Evolutionary conservation across 2,329 filamentous ascomycete species (phyloP).

Genomic region (Venturiaceae sp.): DNA sequence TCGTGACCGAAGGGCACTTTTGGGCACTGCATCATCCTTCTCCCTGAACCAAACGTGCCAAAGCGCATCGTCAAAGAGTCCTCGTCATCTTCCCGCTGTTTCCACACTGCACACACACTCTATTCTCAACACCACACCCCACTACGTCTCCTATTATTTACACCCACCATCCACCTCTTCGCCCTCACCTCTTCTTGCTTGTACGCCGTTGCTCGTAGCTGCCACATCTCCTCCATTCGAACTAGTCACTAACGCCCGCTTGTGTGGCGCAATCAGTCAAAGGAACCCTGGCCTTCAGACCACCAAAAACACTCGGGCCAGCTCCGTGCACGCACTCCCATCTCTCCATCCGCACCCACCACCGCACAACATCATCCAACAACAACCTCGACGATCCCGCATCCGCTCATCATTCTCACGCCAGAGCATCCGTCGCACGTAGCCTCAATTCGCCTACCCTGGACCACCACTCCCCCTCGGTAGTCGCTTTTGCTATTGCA

Average conservation of each 20-base stretch:
- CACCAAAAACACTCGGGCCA: conserved; percentile 7
- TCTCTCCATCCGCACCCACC: background rate
- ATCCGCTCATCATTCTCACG: conserved; percentile 6
- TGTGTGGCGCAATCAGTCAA: background rate
- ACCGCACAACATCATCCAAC: background rate
- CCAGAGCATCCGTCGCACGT: background rate
- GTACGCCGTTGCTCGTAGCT: background rate
- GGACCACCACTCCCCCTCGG: conserved; percentile 34
- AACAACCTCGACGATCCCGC: conserved; percentile 1
- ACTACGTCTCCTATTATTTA: background rate
- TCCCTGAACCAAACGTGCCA: background rate
- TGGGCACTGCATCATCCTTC: background rate
- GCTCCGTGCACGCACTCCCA: conserved; percentile 9
- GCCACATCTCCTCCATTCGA: background rate
- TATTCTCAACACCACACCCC: background rate
- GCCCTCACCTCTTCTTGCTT: background rate
- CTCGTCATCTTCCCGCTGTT: background rate
- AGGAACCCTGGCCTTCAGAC: background rate
- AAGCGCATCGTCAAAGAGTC: background rate
- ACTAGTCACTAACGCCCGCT: background rate
- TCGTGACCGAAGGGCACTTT: background rate
- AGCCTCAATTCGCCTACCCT: conserved; percentile 2
- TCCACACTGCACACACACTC: background rate
- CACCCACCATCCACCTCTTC: background rate
- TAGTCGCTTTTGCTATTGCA: conserved; percentile 38